A percentile compares a stretch with the other conserved stretches of the same genome.
phyloP scores from a whole-genome alignment of 352 stramenopile species.

The Chloridella minuta region DNA sequence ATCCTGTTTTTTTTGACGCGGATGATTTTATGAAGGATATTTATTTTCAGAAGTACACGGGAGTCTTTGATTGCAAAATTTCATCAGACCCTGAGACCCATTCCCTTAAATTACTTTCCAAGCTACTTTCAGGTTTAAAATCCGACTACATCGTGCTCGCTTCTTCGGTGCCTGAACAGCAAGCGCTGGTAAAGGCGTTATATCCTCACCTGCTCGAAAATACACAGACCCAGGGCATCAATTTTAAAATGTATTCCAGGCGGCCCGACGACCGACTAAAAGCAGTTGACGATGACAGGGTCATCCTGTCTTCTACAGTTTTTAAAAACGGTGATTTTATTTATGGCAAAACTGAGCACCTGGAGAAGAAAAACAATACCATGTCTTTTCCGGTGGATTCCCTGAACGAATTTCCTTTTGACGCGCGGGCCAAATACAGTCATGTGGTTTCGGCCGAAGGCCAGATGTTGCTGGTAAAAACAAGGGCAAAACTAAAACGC shows the following conservation, averaged over 20 bases:
- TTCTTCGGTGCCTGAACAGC: background rate
- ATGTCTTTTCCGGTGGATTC: background rate
- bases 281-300: background rate
- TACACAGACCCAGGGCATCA: background rate
- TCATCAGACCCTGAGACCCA: background rate
- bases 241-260: slow-evolving; percentile 7
- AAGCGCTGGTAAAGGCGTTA: background rate
- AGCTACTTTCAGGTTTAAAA: background rate
- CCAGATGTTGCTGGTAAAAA: background rate
- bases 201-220: background rate
- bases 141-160: background rate
- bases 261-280: background rate
- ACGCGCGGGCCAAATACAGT: background rate
- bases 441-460: background rate
- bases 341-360: background rate
- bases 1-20: background rate
- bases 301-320: background rate
- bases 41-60: background rate
- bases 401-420: background rate
- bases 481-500: background rate
- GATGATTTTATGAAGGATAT: background rate
- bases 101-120: background rate
- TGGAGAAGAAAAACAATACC: background rate
- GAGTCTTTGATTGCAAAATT: background rate
- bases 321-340: background rate